phyloP scores from a whole-genome alignment of 306 rosid species.

The Calophaca sinica region DNA sequence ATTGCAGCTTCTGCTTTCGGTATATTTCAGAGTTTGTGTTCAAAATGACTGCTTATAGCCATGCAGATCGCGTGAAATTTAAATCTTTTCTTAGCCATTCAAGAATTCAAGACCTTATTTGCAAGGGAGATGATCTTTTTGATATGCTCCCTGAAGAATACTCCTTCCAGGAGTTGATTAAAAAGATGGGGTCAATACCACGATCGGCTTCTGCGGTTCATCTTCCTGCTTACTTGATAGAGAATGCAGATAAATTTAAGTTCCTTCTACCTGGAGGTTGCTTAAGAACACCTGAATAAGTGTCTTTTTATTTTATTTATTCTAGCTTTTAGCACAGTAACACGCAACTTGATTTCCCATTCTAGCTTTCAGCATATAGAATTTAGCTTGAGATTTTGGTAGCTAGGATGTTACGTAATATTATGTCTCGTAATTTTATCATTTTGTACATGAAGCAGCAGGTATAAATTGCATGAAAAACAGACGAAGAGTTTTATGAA shows the following conservation, averaged over 20 bases:
- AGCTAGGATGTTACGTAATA: conserved; percentile 23
- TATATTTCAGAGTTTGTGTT: conserved; percentile 74
- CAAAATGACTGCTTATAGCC: conserved; percentile 95
- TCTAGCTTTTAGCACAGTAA: conserved; percentile 17
- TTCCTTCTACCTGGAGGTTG: conserved; percentile 97
- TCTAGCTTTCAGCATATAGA: conserved; percentile 16
- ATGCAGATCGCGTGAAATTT: conserved; percentile 79
- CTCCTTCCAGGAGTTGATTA: conserved; percentile 76
- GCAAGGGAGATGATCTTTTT: conserved; percentile 78
- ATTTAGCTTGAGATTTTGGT: conserved; percentile 37
- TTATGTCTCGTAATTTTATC: neutral
- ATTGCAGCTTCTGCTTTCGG: conserved; percentile 91
- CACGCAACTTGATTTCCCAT: neutral
- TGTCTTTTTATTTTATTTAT: neutral
- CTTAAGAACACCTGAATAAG: conserved; percentile 59
- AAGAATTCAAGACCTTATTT: conserved; percentile 79
- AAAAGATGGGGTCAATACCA: conserved; percentile 84
- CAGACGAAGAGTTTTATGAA: neutral
- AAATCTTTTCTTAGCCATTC: conserved; percentile 64
- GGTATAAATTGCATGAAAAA: conserved; percentile 5
- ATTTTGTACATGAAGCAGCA: conserved; percentile 24
- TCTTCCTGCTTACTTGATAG: conserved; percentile 81
- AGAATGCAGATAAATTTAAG: conserved; percentile 75
- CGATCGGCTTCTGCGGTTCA: conserved; percentile 86
- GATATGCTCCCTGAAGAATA: conserved; percentile 94